Conservation (phyloP, 164 flowering plant species). For the Echeveria elegans region DNA sequence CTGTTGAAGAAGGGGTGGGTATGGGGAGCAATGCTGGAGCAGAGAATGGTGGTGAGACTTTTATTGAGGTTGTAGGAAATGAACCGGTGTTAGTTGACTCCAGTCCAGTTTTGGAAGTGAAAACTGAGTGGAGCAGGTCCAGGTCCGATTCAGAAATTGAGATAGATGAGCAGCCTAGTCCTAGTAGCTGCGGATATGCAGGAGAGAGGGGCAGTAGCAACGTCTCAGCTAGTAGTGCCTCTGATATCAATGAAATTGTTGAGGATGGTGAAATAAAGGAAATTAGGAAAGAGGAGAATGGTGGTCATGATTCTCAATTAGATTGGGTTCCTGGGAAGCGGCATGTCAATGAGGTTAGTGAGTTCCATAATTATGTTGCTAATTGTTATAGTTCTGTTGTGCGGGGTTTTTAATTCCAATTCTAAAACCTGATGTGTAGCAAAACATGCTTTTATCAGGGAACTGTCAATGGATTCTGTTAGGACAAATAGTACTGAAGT, state of each 20-base stretch:
- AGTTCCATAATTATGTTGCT: too few species aligned
- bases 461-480: background rate
- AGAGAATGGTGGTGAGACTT: background rate
- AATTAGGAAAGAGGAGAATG: constrained; percentile 20
- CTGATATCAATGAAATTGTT: constrained; percentile 36
- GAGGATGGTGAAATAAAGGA: constrained; percentile 34
- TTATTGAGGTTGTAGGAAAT: background rate
- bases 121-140: background rate
- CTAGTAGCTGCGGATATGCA: constrained; percentile 88
- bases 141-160: constrained; percentile 34
- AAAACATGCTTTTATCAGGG: background rate
- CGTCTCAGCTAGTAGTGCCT: constrained; percentile 28
- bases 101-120: background rate
- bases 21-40: background rate
- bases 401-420: background rate
- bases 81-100: too few species aligned
- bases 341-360: constrained; percentile 45
- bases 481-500: background rate
- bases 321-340: constrained; percentile 55
- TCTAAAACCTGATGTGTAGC: background rate
- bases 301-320: constrained; percentile 17
- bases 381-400: background rate
- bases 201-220: constrained; percentile 74
- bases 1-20: background rate
- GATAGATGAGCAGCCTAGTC: constrained; percentile 42